phyloP scores from a whole-genome alignment of 352 stramenopile genomes.

The Phytophthora hybrid region DNA sequence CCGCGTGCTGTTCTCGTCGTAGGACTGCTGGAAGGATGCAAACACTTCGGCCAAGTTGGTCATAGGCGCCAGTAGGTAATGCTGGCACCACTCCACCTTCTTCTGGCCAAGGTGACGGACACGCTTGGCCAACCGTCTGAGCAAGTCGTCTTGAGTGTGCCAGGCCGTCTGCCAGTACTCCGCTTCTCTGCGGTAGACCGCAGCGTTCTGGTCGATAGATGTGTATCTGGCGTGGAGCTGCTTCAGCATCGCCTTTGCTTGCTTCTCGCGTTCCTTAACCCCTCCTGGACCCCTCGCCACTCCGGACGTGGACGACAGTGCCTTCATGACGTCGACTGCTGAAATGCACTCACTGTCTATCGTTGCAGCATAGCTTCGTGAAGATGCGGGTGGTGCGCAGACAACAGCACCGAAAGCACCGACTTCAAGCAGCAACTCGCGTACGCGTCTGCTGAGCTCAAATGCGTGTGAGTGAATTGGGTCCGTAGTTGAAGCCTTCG shows the following conservation, averaged over 20 bases:
- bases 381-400: slow-evolving; percentile 5
- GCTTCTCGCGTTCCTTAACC: slow-evolving; percentile 47
- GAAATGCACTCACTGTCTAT: slow-evolving; percentile 24
- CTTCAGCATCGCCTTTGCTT: slow-evolving; percentile 48
- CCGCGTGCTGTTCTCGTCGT: slow-evolving; percentile 40
- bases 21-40: slow-evolving; percentile 38
- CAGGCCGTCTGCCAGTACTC: slow-evolving; percentile 49
- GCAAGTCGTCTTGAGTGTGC: slow-evolving; percentile 41
- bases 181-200: slow-evolving; percentile 33
- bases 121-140: slow-evolving; percentile 25
- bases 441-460: slow-evolving; percentile 32
- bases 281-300: slow-evolving; percentile 17
- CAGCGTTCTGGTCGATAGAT: slow-evolving; percentile 36
- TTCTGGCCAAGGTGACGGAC: slow-evolving; percentile 41
- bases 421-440: slow-evolving; percentile 44
- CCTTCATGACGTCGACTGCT: slow-evolving; percentile 38
- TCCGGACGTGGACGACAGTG: slow-evolving; percentile 21
- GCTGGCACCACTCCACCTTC: slow-evolving; percentile 48
- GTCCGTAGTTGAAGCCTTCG: slow-evolving; percentile 6
- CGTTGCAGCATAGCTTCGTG: neutral
- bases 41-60: slow-evolving; percentile 35
- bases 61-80: slow-evolving; percentile 40
- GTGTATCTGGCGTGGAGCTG: slow-evolving; percentile 42
- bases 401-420: slow-evolving; percentile 49
- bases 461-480: neutral